phyloP scores from a whole-genome alignment of 2,329 filamentous ascomycete species.

The Pseudopyrenochaeta lycopersici region DNA sequence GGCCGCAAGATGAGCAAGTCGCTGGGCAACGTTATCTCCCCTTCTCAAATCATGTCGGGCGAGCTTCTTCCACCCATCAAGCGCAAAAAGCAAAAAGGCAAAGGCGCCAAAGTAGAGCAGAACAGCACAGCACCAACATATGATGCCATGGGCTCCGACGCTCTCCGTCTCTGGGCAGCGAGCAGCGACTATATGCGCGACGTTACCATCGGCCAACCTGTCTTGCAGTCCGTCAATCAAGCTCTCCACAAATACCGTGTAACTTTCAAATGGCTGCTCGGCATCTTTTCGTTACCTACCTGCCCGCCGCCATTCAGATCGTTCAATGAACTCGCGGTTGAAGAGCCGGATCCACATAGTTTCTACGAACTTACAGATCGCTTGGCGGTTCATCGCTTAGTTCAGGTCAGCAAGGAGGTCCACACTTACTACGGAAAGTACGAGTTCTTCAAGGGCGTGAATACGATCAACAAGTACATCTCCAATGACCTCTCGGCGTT shows the following conservation, averaged over 20 bases:
- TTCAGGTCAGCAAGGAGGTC: constrained; percentile 71
- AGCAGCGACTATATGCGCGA: constrained; percentile 92
- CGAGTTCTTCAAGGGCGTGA: constrained; percentile 83
- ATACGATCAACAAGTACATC: constrained; percentile 80
- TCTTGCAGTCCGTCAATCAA: constrained; percentile 79
- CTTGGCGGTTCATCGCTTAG: constrained; percentile 79
- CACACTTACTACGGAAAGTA: constrained; percentile 72
- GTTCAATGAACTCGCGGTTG: constrained; percentile 26
- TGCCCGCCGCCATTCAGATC: constrained; percentile 39
- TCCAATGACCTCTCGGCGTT: constrained; percentile 86
- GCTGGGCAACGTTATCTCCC: constrained; percentile 85
- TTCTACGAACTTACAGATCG: constrained; percentile 54
- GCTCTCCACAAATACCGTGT: constrained; percentile 86
- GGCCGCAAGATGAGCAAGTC: constrained; percentile 99
- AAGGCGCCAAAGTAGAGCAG: constrained; percentile 39
- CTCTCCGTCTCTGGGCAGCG: constrained; percentile 88
- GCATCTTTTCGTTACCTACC: constrained; percentile 61
- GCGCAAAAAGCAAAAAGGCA: constrained; percentile 65
- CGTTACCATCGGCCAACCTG: constrained; percentile 79
- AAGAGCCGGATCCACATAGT: constrained; percentile 9
- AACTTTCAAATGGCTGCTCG: constrained; percentile 89
- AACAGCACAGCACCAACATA: constrained; percentile 54
- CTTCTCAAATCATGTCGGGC: constrained; percentile 85
- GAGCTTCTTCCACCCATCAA: constrained; percentile 76
- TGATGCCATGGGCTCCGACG: constrained; percentile 84